A percentile compares a stretch with the other conserved stretches of the same genome.
phyloP scores from a whole-genome alignment of 768 basidiomycete species.

The Chalciporus piperatus region DNA sequence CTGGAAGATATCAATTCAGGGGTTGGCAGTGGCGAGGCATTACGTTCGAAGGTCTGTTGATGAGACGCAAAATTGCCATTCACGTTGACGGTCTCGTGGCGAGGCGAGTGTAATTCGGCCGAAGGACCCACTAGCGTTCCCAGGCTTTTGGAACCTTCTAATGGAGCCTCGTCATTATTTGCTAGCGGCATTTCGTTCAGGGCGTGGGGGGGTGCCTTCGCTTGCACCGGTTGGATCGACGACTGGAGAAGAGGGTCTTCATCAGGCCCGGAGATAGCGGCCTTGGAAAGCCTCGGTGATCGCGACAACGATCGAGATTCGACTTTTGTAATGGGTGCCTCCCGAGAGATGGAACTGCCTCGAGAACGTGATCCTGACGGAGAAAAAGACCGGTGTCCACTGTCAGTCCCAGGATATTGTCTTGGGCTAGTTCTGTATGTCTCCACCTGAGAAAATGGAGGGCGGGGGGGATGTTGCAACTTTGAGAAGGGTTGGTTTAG shows the following conservation, averaged over 20 bases:
- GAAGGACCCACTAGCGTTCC: slow-evolving; percentile 15
- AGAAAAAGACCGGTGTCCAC: slow-evolving; percentile 15
- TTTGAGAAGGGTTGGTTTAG: slow-evolving; percentile 8
- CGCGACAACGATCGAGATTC: slow-evolving; percentile 50
- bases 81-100: slow-evolving; percentile 24
- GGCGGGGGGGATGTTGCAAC: slow-evolving; percentile 25
- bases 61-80: slow-evolving; percentile 15
- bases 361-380: slow-evolving; percentile 24
- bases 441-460: slow-evolving; percentile 8
- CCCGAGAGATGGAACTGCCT: slow-evolving; percentile 28
- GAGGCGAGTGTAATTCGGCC: slow-evolving; percentile 14
- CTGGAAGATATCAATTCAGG: slow-evolving; percentile 9
- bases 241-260: slow-evolving; percentile 18
- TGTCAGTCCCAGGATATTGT: slow-evolving; percentile 6
- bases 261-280: slow-evolving; percentile 27
- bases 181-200: slow-evolving; percentile 12
- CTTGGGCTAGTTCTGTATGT: slow-evolving; percentile 2
- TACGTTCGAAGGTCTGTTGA: slow-evolving; percentile 13
- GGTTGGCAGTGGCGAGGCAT: slow-evolving; percentile 8
- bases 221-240: slow-evolving; percentile 34
- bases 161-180: slow-evolving; percentile 9
- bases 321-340: slow-evolving; percentile 32
- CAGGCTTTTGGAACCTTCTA: slow-evolving; percentile 19
- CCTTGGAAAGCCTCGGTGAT: slow-evolving; percentile 40
- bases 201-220: slow-evolving; percentile 26